phyloP scores from a whole-genome alignment of 352 stramenopile genomes.

The Globisporangium irregulare region DNA sequence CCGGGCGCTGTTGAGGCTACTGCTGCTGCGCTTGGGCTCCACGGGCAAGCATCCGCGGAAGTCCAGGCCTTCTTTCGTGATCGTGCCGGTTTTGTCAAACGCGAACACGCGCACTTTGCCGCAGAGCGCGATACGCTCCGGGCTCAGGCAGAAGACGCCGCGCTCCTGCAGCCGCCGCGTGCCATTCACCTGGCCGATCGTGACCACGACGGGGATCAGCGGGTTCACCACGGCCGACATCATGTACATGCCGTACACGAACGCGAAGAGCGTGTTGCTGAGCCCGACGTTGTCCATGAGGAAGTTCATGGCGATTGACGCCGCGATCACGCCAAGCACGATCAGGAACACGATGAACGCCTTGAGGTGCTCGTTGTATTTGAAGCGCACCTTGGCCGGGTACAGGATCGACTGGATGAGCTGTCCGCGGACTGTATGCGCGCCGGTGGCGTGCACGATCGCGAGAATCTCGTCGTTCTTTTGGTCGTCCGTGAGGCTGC shows the following conservation, averaged over 20 bases:
- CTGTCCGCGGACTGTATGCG: conserved; percentile 72
- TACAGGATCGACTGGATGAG: conserved; percentile 77
- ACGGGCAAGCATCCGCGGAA: conserved; percentile 36
- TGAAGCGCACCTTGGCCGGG: conserved; percentile 75
- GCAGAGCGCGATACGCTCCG: conserved; percentile 65
- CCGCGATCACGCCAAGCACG: conserved; percentile 50
- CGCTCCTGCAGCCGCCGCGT: conserved; percentile 49
- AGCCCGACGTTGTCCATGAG: conserved; percentile 40
- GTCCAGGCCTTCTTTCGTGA: conserved; percentile 81
- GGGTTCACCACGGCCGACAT: conserved; percentile 58
- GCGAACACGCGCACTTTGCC: conserved; percentile 82
- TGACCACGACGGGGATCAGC: conserved; percentile 75
- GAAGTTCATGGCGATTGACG: conserved; percentile 45
- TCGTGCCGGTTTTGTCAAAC: conserved; percentile 88
- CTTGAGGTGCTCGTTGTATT: conserved; percentile 82
- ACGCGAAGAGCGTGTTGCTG: conserved; percentile 51
- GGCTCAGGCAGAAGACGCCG: conserved; percentile 67
- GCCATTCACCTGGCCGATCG: conserved; percentile 70
- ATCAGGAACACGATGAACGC: conserved; percentile 62
- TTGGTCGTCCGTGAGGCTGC: conserved; percentile 25
- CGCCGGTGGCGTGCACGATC: conserved; percentile 63
- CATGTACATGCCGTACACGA: conserved; percentile 62
- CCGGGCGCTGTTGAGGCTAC: neutral
- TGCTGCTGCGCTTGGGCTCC: conserved; percentile 2
- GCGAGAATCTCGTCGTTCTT: conserved; percentile 48